phyloP scores from a whole-genome alignment of 345 rosid species.

The Populus deltoides region DNA sequence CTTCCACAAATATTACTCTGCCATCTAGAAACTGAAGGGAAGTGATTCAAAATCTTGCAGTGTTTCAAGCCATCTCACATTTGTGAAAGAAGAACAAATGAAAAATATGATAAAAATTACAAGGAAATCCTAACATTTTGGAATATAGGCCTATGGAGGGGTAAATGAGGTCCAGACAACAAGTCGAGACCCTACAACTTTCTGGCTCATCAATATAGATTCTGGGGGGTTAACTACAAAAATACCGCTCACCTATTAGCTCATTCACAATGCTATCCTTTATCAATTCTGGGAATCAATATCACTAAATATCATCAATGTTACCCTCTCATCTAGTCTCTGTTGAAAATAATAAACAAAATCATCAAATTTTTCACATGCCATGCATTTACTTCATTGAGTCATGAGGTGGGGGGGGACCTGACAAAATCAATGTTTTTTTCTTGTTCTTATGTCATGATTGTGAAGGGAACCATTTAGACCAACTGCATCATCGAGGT shows the following conservation, averaged over 20 bases:
- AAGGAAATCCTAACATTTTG: background rate
- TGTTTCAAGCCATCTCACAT: background rate
- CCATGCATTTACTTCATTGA: no score
- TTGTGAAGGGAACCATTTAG: background rate
- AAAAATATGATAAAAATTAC: background rate
- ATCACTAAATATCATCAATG: no score
- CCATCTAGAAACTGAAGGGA: slow-evolving; percentile 65
- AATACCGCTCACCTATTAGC: background rate
- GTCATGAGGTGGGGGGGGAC: no score
- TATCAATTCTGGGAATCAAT: background rate
- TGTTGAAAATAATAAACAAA: no score
- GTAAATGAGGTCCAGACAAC: background rate
- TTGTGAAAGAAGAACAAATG: background rate
- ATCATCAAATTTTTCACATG: no score
- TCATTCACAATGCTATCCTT: background rate
- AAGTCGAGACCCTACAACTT: background rate
- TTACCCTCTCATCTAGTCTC: no score
- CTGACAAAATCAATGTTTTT: no score
- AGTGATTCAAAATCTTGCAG: background rate
- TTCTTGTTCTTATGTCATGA: background rate
- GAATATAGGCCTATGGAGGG: background rate
- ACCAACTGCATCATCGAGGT: background rate
- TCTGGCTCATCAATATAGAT: background rate
- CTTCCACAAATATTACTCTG: slow-evolving; percentile 79
- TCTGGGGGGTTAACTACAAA: background rate